These are phyloP conservation scores for Basipetospora chlamydospora DNA, from an alignment of 2,329 filamentous ascomycete genomes.

Conservation along the genomic window DNA sequence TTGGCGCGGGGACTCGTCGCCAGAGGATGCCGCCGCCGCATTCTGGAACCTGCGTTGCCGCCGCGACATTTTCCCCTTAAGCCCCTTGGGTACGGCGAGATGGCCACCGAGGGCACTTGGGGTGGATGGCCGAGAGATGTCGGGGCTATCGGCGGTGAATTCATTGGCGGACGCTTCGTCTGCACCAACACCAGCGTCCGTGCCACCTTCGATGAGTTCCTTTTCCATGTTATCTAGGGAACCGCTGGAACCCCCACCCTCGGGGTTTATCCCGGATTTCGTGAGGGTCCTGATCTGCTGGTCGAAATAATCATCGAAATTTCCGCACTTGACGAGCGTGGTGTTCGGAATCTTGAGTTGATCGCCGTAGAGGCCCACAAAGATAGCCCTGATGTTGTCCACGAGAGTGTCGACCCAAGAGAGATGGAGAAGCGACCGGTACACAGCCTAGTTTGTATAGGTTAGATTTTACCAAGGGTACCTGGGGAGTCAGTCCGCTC, in stretches of 20 bases:
- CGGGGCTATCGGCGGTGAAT: slow-evolving; percentile 7
- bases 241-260: background rate
- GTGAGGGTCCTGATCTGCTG: slow-evolving; percentile 78
- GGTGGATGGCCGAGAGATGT: slow-evolving; percentile 65
- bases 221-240: background rate
- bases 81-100: slow-evolving; percentile 55
- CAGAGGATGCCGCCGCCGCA: slow-evolving; percentile 59
- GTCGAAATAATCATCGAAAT: slow-evolving; percentile 89
- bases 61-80: slow-evolving; percentile 63
- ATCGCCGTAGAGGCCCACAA: slow-evolving; percentile 77
- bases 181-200: no score
- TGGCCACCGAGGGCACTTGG: slow-evolving; percentile 40
- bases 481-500: no score
- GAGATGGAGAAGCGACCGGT: slow-evolving; percentile 85
- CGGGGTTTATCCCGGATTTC: slow-evolving; percentile 25
- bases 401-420: slow-evolving; percentile 96
- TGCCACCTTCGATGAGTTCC: background rate
- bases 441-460: slow-evolving; percentile 61
- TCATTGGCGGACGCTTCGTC: background rate
- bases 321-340: slow-evolving; percentile 60
- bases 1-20: slow-evolving; percentile 58
- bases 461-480: no score
- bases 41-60: slow-evolving; percentile 60
- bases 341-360: slow-evolving; percentile 71
- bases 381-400: slow-evolving; percentile 86